Percentiles rank a stretch among this genome's conserved stretches.
These are phyloP conservation scores for Byssoonygena ceratinophila DNA, from an alignment of 2,329 filamentous ascomycete species.

Conservation along the genomic window DNA sequence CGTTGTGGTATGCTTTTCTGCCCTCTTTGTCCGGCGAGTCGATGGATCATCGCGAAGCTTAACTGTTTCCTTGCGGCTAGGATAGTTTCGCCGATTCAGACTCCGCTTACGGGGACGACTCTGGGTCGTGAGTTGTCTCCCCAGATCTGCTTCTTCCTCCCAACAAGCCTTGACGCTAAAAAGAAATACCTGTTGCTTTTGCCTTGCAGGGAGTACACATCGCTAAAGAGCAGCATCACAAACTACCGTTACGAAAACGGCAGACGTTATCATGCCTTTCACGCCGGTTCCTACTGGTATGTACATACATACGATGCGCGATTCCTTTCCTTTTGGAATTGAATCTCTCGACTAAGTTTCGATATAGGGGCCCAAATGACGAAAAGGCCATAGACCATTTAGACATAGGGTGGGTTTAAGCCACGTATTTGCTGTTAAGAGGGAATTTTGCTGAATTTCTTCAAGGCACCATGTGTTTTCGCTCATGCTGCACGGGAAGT, in stretches of 20 bases:
- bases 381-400: constrained; percentile 15
- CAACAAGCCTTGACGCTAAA: too few relatives aligned
- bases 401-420: constrained; percentile 26
- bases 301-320: background rate
- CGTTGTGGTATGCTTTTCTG: background rate
- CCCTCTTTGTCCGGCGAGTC: background rate
- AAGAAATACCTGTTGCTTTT: background rate
- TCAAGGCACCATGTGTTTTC: constrained; percentile 46
- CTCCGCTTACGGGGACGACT: constrained; percentile 8
- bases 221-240: constrained; percentile 13
- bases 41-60: background rate
- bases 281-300: constrained; percentile 12
- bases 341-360: background rate
- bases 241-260: constrained; percentile 15
- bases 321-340: background rate
- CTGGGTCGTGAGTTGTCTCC: constrained; percentile 7
- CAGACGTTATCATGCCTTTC: constrained; percentile 14
- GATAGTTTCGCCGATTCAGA: background rate
- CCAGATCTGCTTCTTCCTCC: too few relatives aligned
- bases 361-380: constrained; percentile 11
- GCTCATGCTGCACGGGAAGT: constrained; percentile 32
- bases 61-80: background rate
- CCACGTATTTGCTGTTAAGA: background rate
- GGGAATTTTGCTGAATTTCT: background rate
- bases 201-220: constrained; percentile 4